phyloP scores from a whole-genome alignment of 345 rosid species.

The Gossypium anomalum region DNA sequence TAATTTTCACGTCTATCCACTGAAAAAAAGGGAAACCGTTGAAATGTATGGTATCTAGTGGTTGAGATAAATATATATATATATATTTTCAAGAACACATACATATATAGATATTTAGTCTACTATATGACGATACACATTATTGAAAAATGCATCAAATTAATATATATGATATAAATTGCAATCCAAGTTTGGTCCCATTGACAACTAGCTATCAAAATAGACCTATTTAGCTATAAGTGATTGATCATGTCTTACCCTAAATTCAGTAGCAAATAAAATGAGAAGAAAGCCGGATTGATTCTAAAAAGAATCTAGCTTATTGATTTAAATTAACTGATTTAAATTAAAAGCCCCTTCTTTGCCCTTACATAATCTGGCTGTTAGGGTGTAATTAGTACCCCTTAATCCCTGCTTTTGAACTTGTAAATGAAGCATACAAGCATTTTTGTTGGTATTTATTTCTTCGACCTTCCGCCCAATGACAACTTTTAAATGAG shows the following conservation, averaged over 20 bases:
- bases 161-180: too few relatives aligned
- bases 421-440: too few relatives aligned
- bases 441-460: background rate
- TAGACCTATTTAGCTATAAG: background rate
- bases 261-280: background rate
- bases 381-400: background rate
- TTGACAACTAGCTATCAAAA: too few relatives aligned
- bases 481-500: background rate
- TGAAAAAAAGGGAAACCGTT: background rate
- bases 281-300: background rate
- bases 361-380: background rate
- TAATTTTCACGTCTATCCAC: background rate
- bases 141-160: too few relatives aligned
- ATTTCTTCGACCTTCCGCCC: background rate
- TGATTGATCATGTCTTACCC: background rate
- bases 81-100: too few relatives aligned
- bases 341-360: too few relatives aligned
- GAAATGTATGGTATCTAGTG: background rate
- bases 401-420: background rate
- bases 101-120: too few relatives aligned
- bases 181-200: too few relatives aligned
- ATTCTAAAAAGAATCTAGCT: background rate
- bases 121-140: too few relatives aligned
- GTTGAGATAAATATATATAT: background rate
- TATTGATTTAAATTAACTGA: background rate